Percentiles rank a stretch among this genome's conserved stretches.
phyloP scores from a whole-genome alignment of 2,329 filamentous ascomycete genomes.

The Berkeleyomyces rouxiae region DNA sequence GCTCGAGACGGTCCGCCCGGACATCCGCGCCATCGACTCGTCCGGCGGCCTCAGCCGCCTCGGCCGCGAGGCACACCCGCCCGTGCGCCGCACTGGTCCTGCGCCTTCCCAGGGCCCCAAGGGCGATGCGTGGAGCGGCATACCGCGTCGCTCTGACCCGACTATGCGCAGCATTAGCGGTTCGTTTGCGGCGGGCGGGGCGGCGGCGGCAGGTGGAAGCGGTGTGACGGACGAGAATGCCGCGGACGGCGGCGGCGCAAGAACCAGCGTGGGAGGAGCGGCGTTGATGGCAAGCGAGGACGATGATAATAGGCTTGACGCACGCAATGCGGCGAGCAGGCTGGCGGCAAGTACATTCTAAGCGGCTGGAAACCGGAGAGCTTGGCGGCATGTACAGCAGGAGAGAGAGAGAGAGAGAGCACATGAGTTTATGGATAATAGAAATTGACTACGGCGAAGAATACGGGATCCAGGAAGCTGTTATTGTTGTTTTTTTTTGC shows the following conservation, averaged over 20 bases:
- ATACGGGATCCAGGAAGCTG: too few species aligned
- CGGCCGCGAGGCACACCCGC: constrained; percentile 73
- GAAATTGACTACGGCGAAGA: background rate
- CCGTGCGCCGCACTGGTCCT: constrained; percentile 54
- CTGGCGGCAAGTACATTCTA: constrained; percentile 89
- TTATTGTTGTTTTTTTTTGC: too few species aligned
- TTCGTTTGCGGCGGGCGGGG: constrained; percentile 46
- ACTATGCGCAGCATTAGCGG: constrained; percentile 59
- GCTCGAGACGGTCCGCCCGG: constrained; percentile 81
- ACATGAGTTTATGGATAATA: background rate
- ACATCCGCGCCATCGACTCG: constrained; percentile 82
- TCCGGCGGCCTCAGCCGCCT: constrained; percentile 80
- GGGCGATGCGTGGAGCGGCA: constrained; percentile 96
- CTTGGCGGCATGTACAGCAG: background rate
- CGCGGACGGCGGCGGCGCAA: constrained; percentile 17
- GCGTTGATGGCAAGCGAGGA: constrained; percentile 56
- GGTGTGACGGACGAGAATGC: constrained; percentile 16
- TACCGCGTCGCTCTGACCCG: constrained; percentile 68
- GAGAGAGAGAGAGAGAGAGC: background rate
- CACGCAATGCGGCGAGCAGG: constrained; percentile 83
- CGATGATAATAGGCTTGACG: constrained; percentile 87
- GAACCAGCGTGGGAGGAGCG: constrained; percentile 27
- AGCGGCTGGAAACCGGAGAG: constrained; percentile 1
- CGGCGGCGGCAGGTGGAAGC: constrained; percentile 30
- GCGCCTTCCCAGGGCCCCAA: constrained; percentile 87